These are phyloP conservation scores for Saccharomyces hybrid DNA, from an alignment of 1,139 yeast genomes.

Conservation along the genomic window DNA sequence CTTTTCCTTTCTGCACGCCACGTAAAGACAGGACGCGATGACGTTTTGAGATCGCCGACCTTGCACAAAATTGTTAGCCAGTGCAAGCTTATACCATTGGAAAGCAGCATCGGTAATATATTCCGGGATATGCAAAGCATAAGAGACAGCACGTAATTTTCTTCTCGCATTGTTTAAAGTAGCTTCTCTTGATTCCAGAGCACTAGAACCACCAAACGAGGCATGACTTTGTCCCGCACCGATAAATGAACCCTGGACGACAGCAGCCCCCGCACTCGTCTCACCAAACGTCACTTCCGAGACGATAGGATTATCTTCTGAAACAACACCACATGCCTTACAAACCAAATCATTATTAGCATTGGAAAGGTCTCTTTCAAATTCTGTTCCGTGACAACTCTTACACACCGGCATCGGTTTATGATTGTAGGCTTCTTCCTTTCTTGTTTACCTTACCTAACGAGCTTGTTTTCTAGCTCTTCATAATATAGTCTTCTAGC, in stretches of 20 bases:
- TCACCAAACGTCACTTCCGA: slow-evolving; percentile 94
- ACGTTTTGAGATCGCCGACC: slow-evolving; percentile 94
- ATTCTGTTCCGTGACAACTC: slow-evolving; percentile 42
- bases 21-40: slow-evolving; percentile 85
- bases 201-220: slow-evolving; percentile 55
- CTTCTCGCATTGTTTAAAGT: slow-evolving; percentile 75
- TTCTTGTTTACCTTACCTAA: neutral
- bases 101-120: slow-evolving; percentile 79
- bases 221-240: slow-evolving; percentile 84
- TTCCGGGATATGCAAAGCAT: slow-evolving; percentile 70
- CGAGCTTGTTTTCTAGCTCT: neutral
- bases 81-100: slow-evolving; percentile 81
- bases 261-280: slow-evolving; percentile 85
- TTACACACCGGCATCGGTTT: slow-evolving; percentile 29
- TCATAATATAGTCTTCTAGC: neutral
- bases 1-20: slow-evolving; percentile 85
- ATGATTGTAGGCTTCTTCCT: neutral
- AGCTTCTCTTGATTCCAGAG: slow-evolving; percentile 80
- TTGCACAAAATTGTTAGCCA: slow-evolving; percentile 82
- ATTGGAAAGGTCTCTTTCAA: slow-evolving; percentile 43
- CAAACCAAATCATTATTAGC: slow-evolving; percentile 78
- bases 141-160: slow-evolving; percentile 72
- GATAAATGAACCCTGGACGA: slow-evolving; percentile 89
- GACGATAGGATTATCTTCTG: slow-evolving; percentile 88
- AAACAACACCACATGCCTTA: slow-evolving; percentile 73